Evolutionary conservation across 768 basidiomycete species (phyloP).

Genomic region (Cytidiella melzeri): DNA sequence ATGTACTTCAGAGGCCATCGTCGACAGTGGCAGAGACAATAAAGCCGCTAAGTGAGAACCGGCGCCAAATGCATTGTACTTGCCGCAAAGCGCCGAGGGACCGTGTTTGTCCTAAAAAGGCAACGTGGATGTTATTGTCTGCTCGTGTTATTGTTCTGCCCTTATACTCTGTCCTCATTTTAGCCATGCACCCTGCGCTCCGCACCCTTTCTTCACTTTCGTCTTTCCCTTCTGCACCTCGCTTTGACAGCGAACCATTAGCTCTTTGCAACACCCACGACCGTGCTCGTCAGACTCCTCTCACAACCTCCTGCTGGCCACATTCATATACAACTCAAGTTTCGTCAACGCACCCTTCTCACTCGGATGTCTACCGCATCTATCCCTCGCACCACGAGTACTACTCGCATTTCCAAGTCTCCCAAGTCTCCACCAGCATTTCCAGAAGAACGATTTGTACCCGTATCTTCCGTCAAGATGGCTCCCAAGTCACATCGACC

Average conservation of each 20-base stretch:
- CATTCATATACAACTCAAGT: background rate
- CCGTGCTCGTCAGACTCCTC: slow-evolving; percentile 1
- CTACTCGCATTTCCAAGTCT: background rate
- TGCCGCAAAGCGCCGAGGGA: no score
- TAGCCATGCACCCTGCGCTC: background rate
- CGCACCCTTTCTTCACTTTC: slow-evolving; percentile 5
- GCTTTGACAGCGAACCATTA: slow-evolving; percentile 10
- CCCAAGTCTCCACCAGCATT: slow-evolving; percentile 3
- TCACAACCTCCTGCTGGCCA: background rate
- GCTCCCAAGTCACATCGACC: slow-evolving; percentile 7
- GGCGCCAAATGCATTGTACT: no score
- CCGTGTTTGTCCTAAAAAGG: slow-evolving; percentile 6
- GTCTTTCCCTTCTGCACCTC: slow-evolving; percentile 3
- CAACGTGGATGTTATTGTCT: slow-evolving; percentile 8
- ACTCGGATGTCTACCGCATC: background rate
- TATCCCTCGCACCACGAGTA: slow-evolving; percentile 6
- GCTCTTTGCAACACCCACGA: slow-evolving; percentile 1
- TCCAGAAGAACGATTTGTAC: slow-evolving; percentile 3
- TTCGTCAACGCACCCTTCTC: background rate
- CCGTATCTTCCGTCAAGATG: slow-evolving; percentile 7
- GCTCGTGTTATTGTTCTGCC: slow-evolving; percentile 8
- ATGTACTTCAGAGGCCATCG: background rate
- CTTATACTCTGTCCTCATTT: slow-evolving; percentile 12
- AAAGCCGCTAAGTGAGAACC: background rate
- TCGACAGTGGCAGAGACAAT: background rate